Conservation (phyloP, 192 early-diverging fungal genomes). For the Umbelopsis ramanniana region DNA sequence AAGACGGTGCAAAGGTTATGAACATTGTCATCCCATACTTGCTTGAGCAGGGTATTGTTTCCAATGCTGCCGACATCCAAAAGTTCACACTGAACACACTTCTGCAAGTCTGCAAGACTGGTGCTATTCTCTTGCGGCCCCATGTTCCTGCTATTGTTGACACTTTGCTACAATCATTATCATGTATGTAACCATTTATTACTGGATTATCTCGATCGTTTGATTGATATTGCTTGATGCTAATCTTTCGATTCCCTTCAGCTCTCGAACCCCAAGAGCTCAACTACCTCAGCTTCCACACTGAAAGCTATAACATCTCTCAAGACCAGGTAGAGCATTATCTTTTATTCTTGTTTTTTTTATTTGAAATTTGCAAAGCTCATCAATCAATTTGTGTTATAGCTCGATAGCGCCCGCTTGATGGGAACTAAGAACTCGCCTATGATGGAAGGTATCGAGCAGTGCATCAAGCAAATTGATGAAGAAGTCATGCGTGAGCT, state of each 20-base stretch:
- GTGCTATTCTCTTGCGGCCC: conserved; percentile 70
- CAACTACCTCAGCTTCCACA: conserved; percentile 92
- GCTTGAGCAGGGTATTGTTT: conserved; percentile 72
- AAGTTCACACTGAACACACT: conserved; percentile 80
- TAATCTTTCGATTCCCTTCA: conserved; percentile 1
- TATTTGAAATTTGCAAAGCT: neutral
- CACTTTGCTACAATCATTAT: conserved; percentile 83
- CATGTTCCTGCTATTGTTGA: conserved; percentile 75
- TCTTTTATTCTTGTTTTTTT: neutral
- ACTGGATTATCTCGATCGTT: no score
- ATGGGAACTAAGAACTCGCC: conserved; percentile 87
- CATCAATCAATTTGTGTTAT: neutral
- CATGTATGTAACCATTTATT: conserved; percentile 69
- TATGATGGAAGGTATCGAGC: conserved; percentile 91
- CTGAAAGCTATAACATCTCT: conserved; percentile 83
- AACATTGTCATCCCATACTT: conserved; percentile 89
- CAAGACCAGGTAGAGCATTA: conserved; percentile 63
- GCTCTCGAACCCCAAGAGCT: conserved; percentile 51
- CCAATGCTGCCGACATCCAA: conserved; percentile 85
- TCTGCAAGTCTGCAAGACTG: conserved; percentile 83
- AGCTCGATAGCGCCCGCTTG: conserved; percentile 79
- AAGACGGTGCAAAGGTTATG: conserved; percentile 73
- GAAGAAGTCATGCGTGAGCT: conserved; percentile 66
- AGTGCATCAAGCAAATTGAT: conserved; percentile 77
- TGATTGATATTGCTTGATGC: neutral